Percentiles rank a stretch among this genome's conserved stretches.
Conservation (phyloP, 2,329 filamentous ascomycete genomes). For the Pseudocercospora musae region DNA sequence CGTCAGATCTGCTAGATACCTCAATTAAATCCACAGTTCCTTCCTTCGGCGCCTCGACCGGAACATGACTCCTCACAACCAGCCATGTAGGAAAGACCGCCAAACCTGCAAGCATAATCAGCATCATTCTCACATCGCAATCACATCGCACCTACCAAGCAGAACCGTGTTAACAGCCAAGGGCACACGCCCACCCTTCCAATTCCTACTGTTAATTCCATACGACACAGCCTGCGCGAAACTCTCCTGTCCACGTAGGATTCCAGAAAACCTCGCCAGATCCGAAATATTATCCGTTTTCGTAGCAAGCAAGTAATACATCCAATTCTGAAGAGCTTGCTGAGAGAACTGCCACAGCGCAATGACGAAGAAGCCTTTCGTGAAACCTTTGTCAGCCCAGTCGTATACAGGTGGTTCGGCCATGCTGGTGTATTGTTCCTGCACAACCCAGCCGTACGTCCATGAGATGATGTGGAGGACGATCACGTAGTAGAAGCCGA, state of each 20-base stretch:
- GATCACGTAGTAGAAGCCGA: slow-evolving; percentile 43
- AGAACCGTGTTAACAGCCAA: slow-evolving; percentile 40
- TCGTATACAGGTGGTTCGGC: slow-evolving; percentile 43
- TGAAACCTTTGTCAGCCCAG: slow-evolving; percentile 45
- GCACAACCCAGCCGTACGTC: slow-evolving; percentile 49
- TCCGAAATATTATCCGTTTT: slow-evolving; percentile 58
- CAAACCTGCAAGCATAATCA: slow-evolving; percentile 15
- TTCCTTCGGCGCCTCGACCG: slow-evolving; percentile 19
- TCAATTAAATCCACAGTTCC: neutral
- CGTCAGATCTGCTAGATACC: neutral
- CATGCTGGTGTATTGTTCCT: slow-evolving; percentile 47
- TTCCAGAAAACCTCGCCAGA: slow-evolving; percentile 42
- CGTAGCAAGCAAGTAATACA: slow-evolving; percentile 55
- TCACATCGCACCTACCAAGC: slow-evolving; percentile 19
- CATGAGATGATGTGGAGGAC: slow-evolving; percentile 45
- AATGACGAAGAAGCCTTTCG: slow-evolving; percentile 49
- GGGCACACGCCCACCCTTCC: slow-evolving; percentile 44
- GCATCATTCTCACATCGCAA: neutral
- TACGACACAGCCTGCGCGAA: slow-evolving; percentile 46
- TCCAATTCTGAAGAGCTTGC: slow-evolving; percentile 55
- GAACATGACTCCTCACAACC: slow-evolving; percentile 32
- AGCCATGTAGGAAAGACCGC: slow-evolving; percentile 34
- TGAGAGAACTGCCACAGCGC: slow-evolving; percentile 51
- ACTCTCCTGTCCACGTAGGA: slow-evolving; percentile 46
- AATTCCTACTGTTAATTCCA: slow-evolving; percentile 44